Evolutionary conservation across 2,329 filamentous ascomycete genomes (phyloP).

Genomic region (Phoma sp.): DNA sequence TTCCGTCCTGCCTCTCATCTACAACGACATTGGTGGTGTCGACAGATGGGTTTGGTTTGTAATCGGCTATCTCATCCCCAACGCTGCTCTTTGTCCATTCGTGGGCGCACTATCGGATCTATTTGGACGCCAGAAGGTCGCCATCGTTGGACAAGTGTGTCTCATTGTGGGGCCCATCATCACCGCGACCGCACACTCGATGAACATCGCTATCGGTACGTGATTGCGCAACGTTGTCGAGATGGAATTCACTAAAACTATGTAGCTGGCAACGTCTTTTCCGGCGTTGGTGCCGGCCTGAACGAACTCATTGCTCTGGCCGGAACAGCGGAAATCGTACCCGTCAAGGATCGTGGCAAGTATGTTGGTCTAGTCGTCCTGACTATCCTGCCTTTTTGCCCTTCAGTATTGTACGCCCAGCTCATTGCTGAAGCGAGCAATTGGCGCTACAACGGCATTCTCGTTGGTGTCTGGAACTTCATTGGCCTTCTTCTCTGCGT

Average conservation of each 20-base stretch:
- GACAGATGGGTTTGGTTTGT: slow-evolving; percentile 66
- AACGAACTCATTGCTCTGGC: slow-evolving; percentile 73
- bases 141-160: slow-evolving; percentile 37
- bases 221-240: not conserved
- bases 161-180: slow-evolving; percentile 49
- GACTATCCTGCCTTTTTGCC: slow-evolving; percentile 68
- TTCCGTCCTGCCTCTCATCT: slow-evolving; percentile 58
- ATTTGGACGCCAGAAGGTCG: slow-evolving; percentile 42
- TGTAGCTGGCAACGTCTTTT: slow-evolving; percentile 53
- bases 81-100: slow-evolving; percentile 66
- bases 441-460: slow-evolving; percentile 63
- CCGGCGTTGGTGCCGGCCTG: slow-evolving; percentile 70
- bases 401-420: slow-evolving; percentile 67
- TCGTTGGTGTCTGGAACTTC: slow-evolving; percentile 61
- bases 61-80: slow-evolving; percentile 60
- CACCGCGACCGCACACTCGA: slow-evolving; percentile 35
- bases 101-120: slow-evolving; percentile 59
- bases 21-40: slow-evolving; percentile 65
- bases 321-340: slow-evolving; percentile 71
- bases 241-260: not conserved
- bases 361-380: slow-evolving; percentile 68
- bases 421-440: slow-evolving; percentile 57
- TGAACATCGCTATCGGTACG: slow-evolving; percentile 42
- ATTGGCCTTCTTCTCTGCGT: slow-evolving; percentile 59
- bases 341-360: slow-evolving; percentile 67